Evolutionary conservation across 176 grass and related monocot genomes (phyloP).

Genomic region (Avena atlantica): DNA sequence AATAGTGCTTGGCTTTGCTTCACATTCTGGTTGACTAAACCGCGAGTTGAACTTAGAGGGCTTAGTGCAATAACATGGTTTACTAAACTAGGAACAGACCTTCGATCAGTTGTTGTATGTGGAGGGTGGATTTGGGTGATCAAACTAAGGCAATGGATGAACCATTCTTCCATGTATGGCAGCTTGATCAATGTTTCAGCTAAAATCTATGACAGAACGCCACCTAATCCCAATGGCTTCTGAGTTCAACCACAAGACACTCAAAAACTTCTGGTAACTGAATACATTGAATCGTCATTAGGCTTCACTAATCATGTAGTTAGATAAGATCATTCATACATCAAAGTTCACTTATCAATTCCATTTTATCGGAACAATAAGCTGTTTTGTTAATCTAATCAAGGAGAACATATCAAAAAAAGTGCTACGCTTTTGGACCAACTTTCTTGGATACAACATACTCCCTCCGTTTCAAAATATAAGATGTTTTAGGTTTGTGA

Average conservation of each 20-base stretch:
- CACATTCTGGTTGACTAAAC: conserved; percentile 20
- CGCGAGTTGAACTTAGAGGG: conserved; percentile 8
- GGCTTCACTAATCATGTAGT: not conserved
- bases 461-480: too few relatives aligned
- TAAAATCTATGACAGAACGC: conserved; percentile 31
- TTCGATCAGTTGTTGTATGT: conserved; percentile 11
- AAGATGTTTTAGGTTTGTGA: too few relatives aligned
- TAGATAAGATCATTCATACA: not conserved
- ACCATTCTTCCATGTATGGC: not conserved
- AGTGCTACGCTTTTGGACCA: conserved; percentile 19
- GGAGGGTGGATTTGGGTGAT: not conserved
- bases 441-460: conserved; percentile 24
- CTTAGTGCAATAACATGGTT: not conserved
- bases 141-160: conserved; percentile 12
- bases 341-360: conserved; percentile 29
- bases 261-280: conserved; percentile 16
- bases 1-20: conserved; percentile 21
- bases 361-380: conserved; percentile 16
- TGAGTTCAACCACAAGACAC: not conserved
- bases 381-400: conserved; percentile 6
- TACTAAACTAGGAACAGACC: conserved; percentile 8
- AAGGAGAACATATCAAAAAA: conserved; percentile 18
- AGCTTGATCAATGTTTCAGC: conserved; percentile 2
- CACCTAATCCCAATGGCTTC: conserved; percentile 31
- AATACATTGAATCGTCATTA: not conserved